Conservation (phyloP, 345 rosid genomes). For the Moricandia moricandioides region DNA sequence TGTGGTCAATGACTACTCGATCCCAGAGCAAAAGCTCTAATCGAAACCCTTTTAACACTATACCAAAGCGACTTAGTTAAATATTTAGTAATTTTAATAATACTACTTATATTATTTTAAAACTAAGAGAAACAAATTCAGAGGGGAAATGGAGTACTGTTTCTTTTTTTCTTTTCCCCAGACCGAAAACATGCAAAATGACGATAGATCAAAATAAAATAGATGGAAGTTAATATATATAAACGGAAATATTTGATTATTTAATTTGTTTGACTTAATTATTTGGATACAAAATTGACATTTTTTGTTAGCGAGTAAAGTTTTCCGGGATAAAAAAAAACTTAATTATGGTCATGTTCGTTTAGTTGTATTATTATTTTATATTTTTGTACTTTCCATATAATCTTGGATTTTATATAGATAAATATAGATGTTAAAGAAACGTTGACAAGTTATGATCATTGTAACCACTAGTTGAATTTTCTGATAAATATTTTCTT, state of each 20-base stretch:
- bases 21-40: too few species aligned
- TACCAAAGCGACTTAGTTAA: too few species aligned
- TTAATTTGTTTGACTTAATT: neutral
- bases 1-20: too few species aligned
- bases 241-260: neutral
- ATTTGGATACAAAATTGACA: neutral
- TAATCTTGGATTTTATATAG: neutral
- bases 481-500: neutral
- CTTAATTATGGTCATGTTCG: too few species aligned
- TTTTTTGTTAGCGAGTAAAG: neutral
- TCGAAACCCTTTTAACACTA: too few species aligned
- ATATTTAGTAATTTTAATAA: too few species aligned
- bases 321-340: neutral
- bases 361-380: too few species aligned
- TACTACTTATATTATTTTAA: neutral
- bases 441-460: neutral
- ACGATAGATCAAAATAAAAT: neutral
- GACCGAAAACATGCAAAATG: neutral
- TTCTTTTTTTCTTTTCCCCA: neutral
- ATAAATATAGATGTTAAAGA: neutral
- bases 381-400: neutral
- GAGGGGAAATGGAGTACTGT: neutral
- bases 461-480: slow-evolving; percentile 15
- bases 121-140: neutral
- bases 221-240: neutral